phyloP scores from a whole-genome alignment of 257 asterid species.

The Solanum boliviense region DNA sequence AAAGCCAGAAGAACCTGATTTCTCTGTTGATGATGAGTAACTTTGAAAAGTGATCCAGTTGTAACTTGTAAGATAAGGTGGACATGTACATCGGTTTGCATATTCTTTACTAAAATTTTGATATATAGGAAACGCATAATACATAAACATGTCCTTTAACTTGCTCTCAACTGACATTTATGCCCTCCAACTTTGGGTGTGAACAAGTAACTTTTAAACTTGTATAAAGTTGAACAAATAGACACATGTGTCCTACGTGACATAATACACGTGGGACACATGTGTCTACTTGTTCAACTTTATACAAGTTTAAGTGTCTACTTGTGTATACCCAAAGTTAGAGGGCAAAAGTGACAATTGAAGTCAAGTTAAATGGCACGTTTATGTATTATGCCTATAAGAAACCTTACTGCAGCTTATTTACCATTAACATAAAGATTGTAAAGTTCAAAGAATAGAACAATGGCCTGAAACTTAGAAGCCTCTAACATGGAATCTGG shows the following conservation, averaged over 20 bases:
- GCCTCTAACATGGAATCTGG: neutral
- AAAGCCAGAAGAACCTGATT: conserved; percentile 85
- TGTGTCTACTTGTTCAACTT: neutral
- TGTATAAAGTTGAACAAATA: neutral
- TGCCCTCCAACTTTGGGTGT: neutral
- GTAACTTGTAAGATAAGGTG: neutral
- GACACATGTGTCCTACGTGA: neutral
- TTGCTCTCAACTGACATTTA: neutral
- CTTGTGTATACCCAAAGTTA: too few species aligned
- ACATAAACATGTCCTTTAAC: neutral
- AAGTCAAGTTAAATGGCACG: too few species aligned
- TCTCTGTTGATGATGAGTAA: conserved; percentile 63
- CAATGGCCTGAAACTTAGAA: neutral
- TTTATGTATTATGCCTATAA: too few species aligned
- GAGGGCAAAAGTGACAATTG: too few species aligned
- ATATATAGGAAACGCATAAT: neutral
- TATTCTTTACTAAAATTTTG: neutral
- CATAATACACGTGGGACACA: neutral
- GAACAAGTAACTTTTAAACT: neutral
- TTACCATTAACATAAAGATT: neutral
- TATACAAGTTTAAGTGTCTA: too few species aligned
- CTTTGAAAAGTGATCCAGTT: neutral
- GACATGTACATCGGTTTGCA: neutral
- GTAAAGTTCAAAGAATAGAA: neutral
- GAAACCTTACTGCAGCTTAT: neutral